Conservation (phyloP, 2,329 filamentous ascomycete genomes). For the Fusarium albosuccineum region DNA sequence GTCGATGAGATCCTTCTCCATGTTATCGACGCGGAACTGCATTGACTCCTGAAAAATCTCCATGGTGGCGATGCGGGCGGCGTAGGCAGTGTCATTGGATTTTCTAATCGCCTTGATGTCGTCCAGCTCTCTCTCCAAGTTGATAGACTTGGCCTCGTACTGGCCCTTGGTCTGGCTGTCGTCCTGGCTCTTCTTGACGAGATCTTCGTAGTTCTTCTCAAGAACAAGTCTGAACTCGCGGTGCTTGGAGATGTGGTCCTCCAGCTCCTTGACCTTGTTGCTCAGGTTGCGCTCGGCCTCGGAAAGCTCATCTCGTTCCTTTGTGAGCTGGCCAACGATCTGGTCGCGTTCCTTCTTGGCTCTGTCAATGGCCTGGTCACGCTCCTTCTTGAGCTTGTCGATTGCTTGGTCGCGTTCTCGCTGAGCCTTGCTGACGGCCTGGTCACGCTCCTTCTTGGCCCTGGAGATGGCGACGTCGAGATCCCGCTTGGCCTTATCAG, state of each 20-base stretch:
- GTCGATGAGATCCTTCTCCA: slow-evolving; percentile 42
- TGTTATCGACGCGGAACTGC: slow-evolving; percentile 41
- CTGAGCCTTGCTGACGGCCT: slow-evolving; percentile 34
- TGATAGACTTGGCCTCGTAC: slow-evolving; percentile 45
- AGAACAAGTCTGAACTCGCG: slow-evolving; percentile 44
- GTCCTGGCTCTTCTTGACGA: slow-evolving; percentile 41
- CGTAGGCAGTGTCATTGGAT: slow-evolving; percentile 44
- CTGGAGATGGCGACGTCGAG: slow-evolving; percentile 37
- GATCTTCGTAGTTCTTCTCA: slow-evolving; percentile 44
- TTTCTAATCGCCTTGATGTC: slow-evolving; percentile 44
- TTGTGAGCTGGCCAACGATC: slow-evolving; percentile 37
- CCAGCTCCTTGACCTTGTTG: slow-evolving; percentile 45
- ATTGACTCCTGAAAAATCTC: slow-evolving; percentile 47
- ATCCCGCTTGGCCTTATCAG: slow-evolving; percentile 41
- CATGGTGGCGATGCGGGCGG: slow-evolving; percentile 42
- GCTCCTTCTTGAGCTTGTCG: slow-evolving; percentile 37
- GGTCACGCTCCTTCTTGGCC: slow-evolving; percentile 43
- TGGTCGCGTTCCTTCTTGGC: slow-evolving; percentile 39
- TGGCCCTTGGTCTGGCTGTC: slow-evolving; percentile 23
- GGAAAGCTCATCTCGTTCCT: slow-evolving; percentile 42
- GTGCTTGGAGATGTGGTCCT: slow-evolving; percentile 43
- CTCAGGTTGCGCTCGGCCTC: slow-evolving; percentile 39
- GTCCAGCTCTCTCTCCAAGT: slow-evolving; percentile 44
- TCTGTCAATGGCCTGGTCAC: slow-evolving; percentile 37
- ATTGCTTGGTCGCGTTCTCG: slow-evolving; percentile 41